Percentiles rank a stretch among this genome's conserved stretches.
These are phyloP conservation scores for Colletotrichum lindemuthianum DNA, from an alignment of 2,329 filamentous ascomycete species.

Conservation along the genomic window DNA sequence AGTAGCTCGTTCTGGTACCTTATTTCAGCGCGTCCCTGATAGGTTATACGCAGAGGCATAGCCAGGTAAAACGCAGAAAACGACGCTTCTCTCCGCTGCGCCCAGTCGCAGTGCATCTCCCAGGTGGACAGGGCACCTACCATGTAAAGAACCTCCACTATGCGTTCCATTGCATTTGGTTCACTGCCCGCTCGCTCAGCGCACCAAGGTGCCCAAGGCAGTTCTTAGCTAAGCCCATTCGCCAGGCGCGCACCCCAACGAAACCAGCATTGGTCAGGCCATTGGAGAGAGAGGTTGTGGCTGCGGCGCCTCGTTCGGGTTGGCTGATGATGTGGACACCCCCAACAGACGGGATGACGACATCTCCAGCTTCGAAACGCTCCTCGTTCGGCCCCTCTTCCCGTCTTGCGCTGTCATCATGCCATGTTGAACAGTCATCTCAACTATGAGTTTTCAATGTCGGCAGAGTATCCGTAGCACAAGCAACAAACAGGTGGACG, in stretches of 20 bases:
- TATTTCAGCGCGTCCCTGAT: not conserved
- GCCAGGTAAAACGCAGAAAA: conserved; percentile 1
- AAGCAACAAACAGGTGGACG: not conserved
- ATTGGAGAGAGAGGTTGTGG: conserved; percentile 3
- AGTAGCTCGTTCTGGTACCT: not conserved
- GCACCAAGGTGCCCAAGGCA: too few species aligned
- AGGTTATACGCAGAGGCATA: conserved; percentile 24
- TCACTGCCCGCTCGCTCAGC: conserved; percentile 19
- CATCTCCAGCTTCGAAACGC: conserved; percentile 15
- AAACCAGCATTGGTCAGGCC: not conserved
- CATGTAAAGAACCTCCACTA: not conserved
- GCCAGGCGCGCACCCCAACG: not conserved
- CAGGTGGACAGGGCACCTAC: conserved; percentile 22
- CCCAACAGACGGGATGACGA: conserved; percentile 19
- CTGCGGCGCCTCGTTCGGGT: not conserved
- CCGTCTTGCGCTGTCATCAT: not conserved
- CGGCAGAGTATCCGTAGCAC: too few species aligned
- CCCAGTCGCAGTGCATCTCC: conserved; percentile 16
- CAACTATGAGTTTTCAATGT: too few species aligned
- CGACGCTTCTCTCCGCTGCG: conserved; percentile 12
- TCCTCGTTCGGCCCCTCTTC: not conserved
- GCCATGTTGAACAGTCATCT: not conserved
- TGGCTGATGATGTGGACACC: conserved; percentile 8
- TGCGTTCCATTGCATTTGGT: not conserved
- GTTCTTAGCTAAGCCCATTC: not conserved